A percentile compares a stretch with the other conserved stretches of the same genome.
These are phyloP conservation scores for Clarireedia hainanense DNA, from an alignment of 2,329 filamentous ascomycete genomes.

Conservation along the genomic window DNA sequence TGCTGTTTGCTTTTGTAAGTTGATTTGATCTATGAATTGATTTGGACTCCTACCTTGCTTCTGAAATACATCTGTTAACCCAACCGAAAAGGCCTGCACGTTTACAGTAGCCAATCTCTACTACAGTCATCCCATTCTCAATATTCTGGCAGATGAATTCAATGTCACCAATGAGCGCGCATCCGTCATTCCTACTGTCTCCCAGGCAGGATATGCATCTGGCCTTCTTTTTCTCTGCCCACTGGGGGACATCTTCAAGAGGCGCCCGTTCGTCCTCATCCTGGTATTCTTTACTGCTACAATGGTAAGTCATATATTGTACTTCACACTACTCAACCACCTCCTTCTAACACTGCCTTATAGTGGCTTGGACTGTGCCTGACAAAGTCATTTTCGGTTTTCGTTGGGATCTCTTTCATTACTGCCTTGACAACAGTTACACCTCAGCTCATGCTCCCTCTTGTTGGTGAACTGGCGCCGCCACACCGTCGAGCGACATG, in stretches of 20 bases:
- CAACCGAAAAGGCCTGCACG: slow-evolving; percentile 38
- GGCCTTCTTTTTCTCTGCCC: slow-evolving; percentile 71
- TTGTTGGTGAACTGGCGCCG: slow-evolving; percentile 72
- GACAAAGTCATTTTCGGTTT: slow-evolving; percentile 55
- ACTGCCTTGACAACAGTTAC: slow-evolving; percentile 74
- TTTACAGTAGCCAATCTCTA: slow-evolving; percentile 77
- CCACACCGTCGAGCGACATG: slow-evolving; percentile 58
- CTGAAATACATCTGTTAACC: slow-evolving; percentile 1
- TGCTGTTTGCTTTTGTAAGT: slow-evolving; percentile 49
- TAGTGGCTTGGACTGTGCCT: slow-evolving; percentile 64
- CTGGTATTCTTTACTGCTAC: slow-evolving; percentile 62
- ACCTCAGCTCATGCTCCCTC: slow-evolving; percentile 70
- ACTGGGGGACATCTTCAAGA: slow-evolving; percentile 60
- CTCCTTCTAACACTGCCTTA: neutral
- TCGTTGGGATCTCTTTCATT: slow-evolving; percentile 64
- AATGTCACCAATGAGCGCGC: slow-evolving; percentile 61
- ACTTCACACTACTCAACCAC: neutral
- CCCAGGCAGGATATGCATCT: slow-evolving; percentile 71
- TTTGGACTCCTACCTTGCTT: neutral
- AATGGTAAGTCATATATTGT: slow-evolving; percentile 41
- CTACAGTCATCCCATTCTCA: slow-evolving; percentile 73
- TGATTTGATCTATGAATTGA: neutral
- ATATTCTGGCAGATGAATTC: slow-evolving; percentile 66
- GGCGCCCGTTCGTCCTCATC: slow-evolving; percentile 61
- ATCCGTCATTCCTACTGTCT: slow-evolving; percentile 61